phyloP scores from a whole-genome alignment of 305 asterid genomes.

The Fraxinus latifolia region DNA sequence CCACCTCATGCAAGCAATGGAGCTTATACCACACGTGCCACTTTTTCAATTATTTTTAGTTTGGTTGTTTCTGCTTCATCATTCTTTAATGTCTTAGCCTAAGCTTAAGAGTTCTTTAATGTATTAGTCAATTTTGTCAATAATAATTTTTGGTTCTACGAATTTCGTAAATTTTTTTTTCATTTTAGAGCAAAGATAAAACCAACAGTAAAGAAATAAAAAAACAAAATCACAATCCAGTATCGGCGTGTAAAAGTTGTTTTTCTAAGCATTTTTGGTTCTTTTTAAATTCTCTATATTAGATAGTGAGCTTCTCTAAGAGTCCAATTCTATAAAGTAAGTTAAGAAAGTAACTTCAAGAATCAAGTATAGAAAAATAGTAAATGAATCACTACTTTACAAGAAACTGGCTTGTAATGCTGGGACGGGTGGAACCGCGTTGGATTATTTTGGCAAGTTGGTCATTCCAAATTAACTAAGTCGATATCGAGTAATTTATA shows the following conservation, averaged over 20 bases:
- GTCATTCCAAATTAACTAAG: too few relatives aligned
- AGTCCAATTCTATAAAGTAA: neutral
- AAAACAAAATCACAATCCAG: too few relatives aligned
- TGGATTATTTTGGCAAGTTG: too few relatives aligned
- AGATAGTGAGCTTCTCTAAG: neutral
- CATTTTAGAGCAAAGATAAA: neutral
- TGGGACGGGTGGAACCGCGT: too few relatives aligned
- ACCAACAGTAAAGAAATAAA: too few relatives aligned
- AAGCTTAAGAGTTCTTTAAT: neutral
- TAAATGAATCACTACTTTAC: too few relatives aligned
- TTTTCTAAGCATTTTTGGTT: too few relatives aligned
- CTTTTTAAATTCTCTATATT: neutral
- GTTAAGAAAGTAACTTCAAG: neutral
- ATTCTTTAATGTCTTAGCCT: neutral
- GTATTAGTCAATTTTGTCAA: neutral
- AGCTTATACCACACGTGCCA: slow-evolving; percentile 5
- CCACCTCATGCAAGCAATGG: slow-evolving; percentile 4
- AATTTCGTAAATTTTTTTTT: too few relatives aligned
- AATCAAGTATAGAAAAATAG: neutral
- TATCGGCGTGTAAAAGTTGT: too few relatives aligned
- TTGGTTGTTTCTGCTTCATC: neutral
- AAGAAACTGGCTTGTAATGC: too few relatives aligned
- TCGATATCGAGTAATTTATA: too few relatives aligned
- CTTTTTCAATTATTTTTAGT: neutral
- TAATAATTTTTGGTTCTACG: neutral